Evolutionary conservation across 352 stramenopile species (phyloP).

Genomic region (Blastocystis sp.): DNA sequence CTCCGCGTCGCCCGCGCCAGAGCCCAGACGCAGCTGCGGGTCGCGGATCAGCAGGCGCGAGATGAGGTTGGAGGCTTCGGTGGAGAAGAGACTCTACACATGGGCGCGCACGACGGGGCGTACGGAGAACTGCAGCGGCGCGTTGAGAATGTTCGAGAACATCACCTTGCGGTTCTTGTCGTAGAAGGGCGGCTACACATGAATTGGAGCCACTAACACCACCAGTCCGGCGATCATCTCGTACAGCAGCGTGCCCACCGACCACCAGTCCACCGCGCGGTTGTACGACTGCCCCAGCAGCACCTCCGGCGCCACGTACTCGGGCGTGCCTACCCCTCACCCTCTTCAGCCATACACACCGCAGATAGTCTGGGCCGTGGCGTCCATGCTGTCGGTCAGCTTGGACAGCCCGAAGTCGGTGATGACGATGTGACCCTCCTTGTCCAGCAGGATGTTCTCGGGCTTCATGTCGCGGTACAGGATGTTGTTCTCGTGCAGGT

Average conservation of each 20-base stretch:
- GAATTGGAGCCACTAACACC: conserved; percentile 71
- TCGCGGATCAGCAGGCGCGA: conserved; percentile 47
- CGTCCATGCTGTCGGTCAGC: conserved; percentile 82
- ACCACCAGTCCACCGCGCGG: conserved; percentile 83
- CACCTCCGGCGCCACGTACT: conserved; percentile 88
- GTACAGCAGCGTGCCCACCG: conserved; percentile 84
- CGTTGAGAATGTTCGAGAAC: conserved; percentile 84
- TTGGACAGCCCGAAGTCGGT: conserved; percentile 88
- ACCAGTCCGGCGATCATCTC: conserved; percentile 86
- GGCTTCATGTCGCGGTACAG: conserved; percentile 93
- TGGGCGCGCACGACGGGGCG: neutral
- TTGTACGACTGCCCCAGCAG: conserved; percentile 74
- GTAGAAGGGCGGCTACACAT: conserved; percentile 84
- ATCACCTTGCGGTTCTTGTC: conserved; percentile 89
- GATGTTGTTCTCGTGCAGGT: conserved; percentile 86
- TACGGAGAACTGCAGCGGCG: conserved; percentile 61
- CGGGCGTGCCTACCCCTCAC: conserved; percentile 83
- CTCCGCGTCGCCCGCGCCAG: conserved; percentile 29
- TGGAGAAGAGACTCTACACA: conserved; percentile 49
- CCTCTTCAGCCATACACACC: conserved; percentile 74
- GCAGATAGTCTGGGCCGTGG: conserved; percentile 78
- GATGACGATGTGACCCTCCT: conserved; percentile 85
- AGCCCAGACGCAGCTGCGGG: conserved; percentile 36
- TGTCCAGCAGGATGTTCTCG: conserved; percentile 88
- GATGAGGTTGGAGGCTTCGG: conserved; percentile 33